A percentile compares a stretch with the other conserved stretches of the same genome.
Conservation (phyloP, 176 grass and related monocot genomes). For the Poa annua region DNA sequence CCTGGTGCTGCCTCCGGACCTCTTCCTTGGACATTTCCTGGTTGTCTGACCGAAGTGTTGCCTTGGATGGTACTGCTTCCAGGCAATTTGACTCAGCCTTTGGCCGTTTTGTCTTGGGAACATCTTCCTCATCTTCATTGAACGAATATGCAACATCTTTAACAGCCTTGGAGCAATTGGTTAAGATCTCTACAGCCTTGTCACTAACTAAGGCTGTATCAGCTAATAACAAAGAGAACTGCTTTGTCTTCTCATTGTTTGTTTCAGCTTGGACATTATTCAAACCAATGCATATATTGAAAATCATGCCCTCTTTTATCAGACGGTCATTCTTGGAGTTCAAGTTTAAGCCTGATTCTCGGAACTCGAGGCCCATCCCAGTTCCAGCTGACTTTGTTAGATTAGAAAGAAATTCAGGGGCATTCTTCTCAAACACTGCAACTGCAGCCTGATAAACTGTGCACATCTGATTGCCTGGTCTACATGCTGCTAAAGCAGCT, state of each 20-base stretch:
- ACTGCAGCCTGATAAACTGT: constrained; percentile 65
- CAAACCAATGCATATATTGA: constrained; percentile 90
- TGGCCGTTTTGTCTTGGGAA: not conserved
- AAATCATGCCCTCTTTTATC: constrained; percentile 80
- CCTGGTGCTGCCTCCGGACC: constrained; percentile 57
- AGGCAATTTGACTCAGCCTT: constrained; percentile 1
- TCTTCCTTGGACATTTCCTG: constrained; percentile 60
- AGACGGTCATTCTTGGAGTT: constrained; percentile 68
- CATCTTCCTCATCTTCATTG: constrained; percentile 48
- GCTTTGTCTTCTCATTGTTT: constrained; percentile 78
- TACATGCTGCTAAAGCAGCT: constrained; percentile 64
- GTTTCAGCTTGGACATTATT: constrained; percentile 80
- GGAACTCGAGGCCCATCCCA: constrained; percentile 91
- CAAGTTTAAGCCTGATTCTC: constrained; percentile 81
- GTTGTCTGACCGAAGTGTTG: constrained; percentile 28
- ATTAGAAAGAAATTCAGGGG: constrained; percentile 71
- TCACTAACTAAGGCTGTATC: constrained; percentile 81
- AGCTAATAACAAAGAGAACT: constrained; percentile 75
- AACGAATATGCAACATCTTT: constrained; percentile 63
- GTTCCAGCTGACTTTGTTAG: constrained; percentile 87
- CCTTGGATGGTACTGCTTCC: constrained; percentile 26
- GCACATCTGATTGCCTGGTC: constrained; percentile 68
- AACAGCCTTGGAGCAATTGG: constrained; percentile 55
- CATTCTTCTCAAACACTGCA: constrained; percentile 67
- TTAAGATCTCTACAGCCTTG: constrained; percentile 63